Conservation (phyloP, 148 eudicot genomes). For the Chenopodium berlandieri region DNA sequence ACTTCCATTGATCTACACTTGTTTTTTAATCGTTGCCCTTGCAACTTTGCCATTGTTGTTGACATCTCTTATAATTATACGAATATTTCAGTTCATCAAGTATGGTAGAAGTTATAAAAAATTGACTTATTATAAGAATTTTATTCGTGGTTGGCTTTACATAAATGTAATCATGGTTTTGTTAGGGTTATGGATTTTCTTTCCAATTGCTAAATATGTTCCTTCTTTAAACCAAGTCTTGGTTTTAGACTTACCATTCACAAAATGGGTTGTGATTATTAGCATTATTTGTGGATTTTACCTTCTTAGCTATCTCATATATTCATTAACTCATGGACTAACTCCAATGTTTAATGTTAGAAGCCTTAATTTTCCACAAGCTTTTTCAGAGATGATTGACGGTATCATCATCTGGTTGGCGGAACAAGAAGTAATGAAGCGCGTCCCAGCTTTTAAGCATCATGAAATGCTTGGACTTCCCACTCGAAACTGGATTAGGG, state of each 20-base stretch:
- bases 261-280: constrained; percentile 15
- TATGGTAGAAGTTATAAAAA: neutral
- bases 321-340: neutral
- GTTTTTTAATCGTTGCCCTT: neutral
- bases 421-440: neutral
- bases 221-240: neutral
- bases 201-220: constrained; percentile 13
- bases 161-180: constrained; percentile 2
- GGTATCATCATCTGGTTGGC: constrained; percentile 19
- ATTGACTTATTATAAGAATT: neutral
- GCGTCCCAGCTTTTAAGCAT: neutral
- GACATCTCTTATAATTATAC: neutral
- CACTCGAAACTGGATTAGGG: constrained; percentile 11
- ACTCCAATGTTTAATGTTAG: neutral
- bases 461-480: constrained; percentile 6
- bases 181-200: neutral
- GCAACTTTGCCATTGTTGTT: neutral
- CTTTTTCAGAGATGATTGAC: neutral
- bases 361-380: neutral
- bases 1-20: neutral
- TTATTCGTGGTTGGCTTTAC: constrained; percentile 9
- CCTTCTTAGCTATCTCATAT: neutral
- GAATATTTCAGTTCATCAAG: constrained; percentile 12
- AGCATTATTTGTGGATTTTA: constrained; percentile 12
- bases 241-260: neutral